These are phyloP conservation scores for Senecio squalidus DNA, from an alignment of 140 eudicot species.

Conservation along the genomic window DNA sequence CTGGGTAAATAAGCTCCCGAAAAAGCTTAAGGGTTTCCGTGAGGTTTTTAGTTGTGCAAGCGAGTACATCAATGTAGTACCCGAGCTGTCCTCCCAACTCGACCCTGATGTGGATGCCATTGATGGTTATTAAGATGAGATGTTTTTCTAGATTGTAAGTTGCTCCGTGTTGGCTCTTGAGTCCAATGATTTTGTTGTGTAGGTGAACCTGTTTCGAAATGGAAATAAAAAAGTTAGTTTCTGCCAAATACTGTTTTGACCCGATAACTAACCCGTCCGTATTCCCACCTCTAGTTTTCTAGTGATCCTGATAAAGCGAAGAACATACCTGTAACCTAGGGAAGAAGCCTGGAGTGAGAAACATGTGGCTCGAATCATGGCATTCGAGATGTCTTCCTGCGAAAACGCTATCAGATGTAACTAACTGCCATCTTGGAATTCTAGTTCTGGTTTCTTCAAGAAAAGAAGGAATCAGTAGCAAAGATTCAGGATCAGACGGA, in stretches of 20 bases:
- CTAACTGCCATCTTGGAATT: constrained; percentile 67
- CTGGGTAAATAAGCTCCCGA: constrained; percentile 71
- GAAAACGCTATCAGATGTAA: constrained; percentile 50
- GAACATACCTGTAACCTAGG: constrained; percentile 73
- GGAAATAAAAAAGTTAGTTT: constrained; percentile 12
- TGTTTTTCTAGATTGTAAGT: constrained; percentile 70
- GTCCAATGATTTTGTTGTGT: constrained; percentile 60
- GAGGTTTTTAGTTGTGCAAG: constrained; percentile 74
- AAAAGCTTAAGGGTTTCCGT: constrained; percentile 75
- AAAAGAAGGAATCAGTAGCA: constrained; percentile 59
- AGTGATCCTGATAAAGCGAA: neutral
- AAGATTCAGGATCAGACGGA: constrained; percentile 63
- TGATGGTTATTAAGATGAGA: constrained; percentile 62
- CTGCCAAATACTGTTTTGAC: neutral
- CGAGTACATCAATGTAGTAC: constrained; percentile 64
- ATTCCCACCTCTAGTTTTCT: neutral
- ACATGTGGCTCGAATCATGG: constrained; percentile 83
- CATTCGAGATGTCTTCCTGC: constrained; percentile 85
- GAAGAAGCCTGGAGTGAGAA: constrained; percentile 79
- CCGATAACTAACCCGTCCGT: neutral
- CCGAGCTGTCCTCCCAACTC: constrained; percentile 86
- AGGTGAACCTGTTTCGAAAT: constrained; percentile 58
- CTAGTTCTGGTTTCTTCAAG: constrained; percentile 75
- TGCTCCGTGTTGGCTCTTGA: constrained; percentile 81
- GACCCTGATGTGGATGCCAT: constrained; percentile 64